phyloP scores from a whole-genome alignment of 257 asterid genomes.

The Oldenlandia corymbosa region DNA sequence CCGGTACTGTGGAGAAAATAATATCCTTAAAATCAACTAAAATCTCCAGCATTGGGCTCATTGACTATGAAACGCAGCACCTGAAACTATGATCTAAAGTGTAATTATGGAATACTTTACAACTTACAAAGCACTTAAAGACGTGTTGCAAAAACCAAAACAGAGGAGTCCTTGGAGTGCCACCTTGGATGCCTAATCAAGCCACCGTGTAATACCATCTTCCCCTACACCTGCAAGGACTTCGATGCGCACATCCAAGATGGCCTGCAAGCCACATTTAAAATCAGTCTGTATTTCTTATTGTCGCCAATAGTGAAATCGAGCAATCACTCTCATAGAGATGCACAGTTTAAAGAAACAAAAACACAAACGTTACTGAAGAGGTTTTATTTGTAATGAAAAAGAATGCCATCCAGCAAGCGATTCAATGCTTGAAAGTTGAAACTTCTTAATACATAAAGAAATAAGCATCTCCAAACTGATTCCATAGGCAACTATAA shows the following conservation, averaged over 20 bases:
- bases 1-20: no score
- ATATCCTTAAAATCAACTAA: neutral
- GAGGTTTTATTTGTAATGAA: neutral
- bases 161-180: constrained; percentile 13
- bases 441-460: neutral
- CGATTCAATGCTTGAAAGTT: neutral
- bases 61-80: constrained; percentile 12
- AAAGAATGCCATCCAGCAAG: neutral
- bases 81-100: constrained; percentile 19
- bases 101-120: constrained; percentile 25
- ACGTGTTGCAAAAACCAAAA: constrained; percentile 22
- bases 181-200: constrained; percentile 44
- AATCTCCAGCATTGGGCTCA: neutral
- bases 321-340: neutral
- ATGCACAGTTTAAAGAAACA: neutral
- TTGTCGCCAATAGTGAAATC: neutral
- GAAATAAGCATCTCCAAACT: neutral
- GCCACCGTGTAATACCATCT: constrained; percentile 97
- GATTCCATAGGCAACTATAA: neutral
- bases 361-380: neutral
- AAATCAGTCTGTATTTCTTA: neutral
- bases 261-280: constrained; percentile 51
- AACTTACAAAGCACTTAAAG: constrained; percentile 16
- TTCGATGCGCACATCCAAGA: constrained; percentile 78
- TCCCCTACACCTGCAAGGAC: constrained; percentile 87